Base-by-base conservation (phyloP, 768 basidiomycete species). In the Suillus weaverae region DNA sequence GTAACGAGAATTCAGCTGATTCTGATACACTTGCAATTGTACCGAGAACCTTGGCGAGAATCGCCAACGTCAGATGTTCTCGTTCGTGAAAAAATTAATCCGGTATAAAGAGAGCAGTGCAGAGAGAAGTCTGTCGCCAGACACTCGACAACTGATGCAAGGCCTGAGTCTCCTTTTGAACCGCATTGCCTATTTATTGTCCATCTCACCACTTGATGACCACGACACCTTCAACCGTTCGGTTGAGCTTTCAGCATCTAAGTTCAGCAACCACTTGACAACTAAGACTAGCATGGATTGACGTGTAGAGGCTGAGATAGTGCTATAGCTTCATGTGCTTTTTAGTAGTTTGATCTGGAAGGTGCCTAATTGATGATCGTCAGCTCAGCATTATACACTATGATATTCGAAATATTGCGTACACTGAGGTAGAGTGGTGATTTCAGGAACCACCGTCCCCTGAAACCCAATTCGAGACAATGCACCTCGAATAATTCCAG, bases 361-460 rank as follows among this genome's bases (percentile, higher is more conserved):
- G 55, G 90, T 91, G 81, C 92, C 91, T 93, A 13, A 46, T 38
- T 26, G 54, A 53, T 44, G 8, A 35, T 14, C 13, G 53, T 36
- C 59, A 46, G 38, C 54, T 65, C 30, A 64, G 51, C 20, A 18
- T 35, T 36, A 54, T 32, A 53, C n/a, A 6, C 36, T 18, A 30
- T 16, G 38, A 44, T 61, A 8, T n/a, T 30, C 0, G 18, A 51
- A 11, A 9, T 26, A 26, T 64, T 60, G 33, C 84, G 39, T 76
- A 95, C 95, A 97, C 82, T 96, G 94, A 26, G 95, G 96, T 71
- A 95, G 76, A 1, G 86, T 84, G 2, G 84, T 87, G 8, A 94
- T 86, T 72, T 98, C 95, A 5, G 94, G 88, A 1, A 84, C 80
- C 0, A 98, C 92, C 3, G 85, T 87, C 26, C 85, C 88, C 46